Evolutionary conservation across 805 yeast species (phyloP).

Genomic region (Danielia reshetovae): DNA sequence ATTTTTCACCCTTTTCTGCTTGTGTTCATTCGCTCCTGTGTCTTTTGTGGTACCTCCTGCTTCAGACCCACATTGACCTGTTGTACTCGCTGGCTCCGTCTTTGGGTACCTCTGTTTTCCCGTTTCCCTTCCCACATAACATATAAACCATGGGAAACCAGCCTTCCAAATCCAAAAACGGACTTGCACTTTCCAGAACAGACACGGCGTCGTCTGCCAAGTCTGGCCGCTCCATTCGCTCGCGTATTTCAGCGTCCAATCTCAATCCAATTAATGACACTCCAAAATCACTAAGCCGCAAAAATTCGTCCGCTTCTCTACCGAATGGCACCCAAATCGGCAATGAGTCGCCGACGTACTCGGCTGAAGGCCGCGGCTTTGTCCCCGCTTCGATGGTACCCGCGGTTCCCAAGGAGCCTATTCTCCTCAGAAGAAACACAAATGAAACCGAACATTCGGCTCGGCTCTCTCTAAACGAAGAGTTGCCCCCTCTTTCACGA

Average conservation of each 20-base stretch:
- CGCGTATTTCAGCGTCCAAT: constrained; percentile 25
- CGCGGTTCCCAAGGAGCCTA: constrained; percentile 70
- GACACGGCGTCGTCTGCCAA: constrained; percentile 52
- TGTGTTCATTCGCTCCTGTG: neutral
- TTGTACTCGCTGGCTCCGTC: neutral
- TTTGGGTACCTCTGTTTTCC: neutral
- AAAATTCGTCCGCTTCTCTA: constrained; percentile 23
- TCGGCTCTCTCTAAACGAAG: constrained; percentile 11
- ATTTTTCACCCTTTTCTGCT: no score
- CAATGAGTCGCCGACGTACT: neutral
- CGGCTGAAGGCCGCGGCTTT: constrained; percentile 43
- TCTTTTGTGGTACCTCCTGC: neutral
- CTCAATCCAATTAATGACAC: constrained; percentile 21
- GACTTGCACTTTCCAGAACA: constrained; percentile 48
- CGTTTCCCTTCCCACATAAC: constrained; percentile 4
- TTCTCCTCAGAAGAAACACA: constrained; percentile 52
- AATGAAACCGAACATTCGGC: constrained; percentile 26
- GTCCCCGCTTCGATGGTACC: constrained; percentile 51
- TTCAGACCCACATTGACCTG: constrained; percentile 5
- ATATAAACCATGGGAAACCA: constrained; percentile 63
- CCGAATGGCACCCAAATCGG: constrained; percentile 7
- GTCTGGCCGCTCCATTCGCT: constrained; percentile 45
- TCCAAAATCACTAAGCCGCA: constrained; percentile 29
- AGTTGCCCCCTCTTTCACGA: constrained; percentile 19
- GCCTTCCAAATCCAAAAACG: constrained; percentile 40